phyloP scores from a whole-genome alignment of 305 asterid species.

The Fraxinus nigra region DNA sequence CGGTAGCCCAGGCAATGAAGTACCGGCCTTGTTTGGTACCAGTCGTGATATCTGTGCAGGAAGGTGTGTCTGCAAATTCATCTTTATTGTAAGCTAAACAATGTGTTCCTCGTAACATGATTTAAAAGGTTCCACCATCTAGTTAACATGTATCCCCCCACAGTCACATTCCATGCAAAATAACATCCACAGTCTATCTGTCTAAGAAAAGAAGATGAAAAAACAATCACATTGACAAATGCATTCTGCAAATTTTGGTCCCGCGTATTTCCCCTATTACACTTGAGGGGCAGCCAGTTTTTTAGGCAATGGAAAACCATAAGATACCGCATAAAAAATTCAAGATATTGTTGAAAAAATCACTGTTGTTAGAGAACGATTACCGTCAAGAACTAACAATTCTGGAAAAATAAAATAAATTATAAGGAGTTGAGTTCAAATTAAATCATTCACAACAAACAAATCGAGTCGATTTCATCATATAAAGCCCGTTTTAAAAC shows the following conservation, averaged over 20 bases:
- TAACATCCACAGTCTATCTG: slow-evolving; percentile 30
- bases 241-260: background rate
- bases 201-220: slow-evolving; percentile 2
- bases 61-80: slow-evolving; percentile 74
- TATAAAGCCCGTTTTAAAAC: background rate
- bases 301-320: background rate
- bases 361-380: background rate
- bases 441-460: background rate
- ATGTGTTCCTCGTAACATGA: slow-evolving; percentile 24
- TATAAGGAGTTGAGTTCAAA: background rate
- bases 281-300: background rate
- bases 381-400: background rate
- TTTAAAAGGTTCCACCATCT: slow-evolving; percentile 17
- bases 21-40: slow-evolving; percentile 62
- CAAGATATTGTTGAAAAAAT: background rate
- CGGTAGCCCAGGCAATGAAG: slow-evolving; percentile 47
- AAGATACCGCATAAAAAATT: background rate
- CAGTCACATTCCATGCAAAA: slow-evolving; percentile 14
- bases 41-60: slow-evolving; percentile 77
- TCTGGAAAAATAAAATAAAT: background rate
- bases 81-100: slow-evolving; percentile 32
- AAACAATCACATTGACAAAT: background rate
- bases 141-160: slow-evolving; percentile 8
- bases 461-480: background rate
- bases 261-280: background rate